Evolutionary conservation across 2,329 filamentous ascomycete genomes (phyloP), one percentile per base, ranked within the genome.

Genomic region (Ophiostoma fasciatum): DNA sequence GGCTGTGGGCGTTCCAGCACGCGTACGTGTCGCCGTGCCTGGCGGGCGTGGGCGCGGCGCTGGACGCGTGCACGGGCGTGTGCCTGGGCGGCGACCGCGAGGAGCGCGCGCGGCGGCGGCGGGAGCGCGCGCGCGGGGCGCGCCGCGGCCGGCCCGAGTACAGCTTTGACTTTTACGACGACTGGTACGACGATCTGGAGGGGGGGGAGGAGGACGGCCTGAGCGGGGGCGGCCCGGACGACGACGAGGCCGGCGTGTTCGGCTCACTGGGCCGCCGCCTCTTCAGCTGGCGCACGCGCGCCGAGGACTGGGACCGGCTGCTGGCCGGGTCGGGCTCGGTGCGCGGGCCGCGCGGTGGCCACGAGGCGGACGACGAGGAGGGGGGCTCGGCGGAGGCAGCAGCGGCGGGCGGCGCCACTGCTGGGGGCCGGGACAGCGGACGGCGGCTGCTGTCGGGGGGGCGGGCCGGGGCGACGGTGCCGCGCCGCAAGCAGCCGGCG

Each of bases 81-180:
- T 83, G 83, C 46, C 57, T 76, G 25, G 79, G 81, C 35, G 74
- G 82, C 36, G 74, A 74, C 49, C 72, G 73, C 37, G 80, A 87
- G 47, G 82, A 88, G 51, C 75, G 81, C 40, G 62, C 74, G 33
- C 74, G 82, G 21, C 74, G 82, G 38, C 59, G 64, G 31, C 65
- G 78, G 42, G 75, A 84, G 48, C 71, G 79, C 30, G 68, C 70
- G 15, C 62, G 68, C 8, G 53, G 52, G 20, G 60, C 63, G 18
- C 58, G 61, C 42, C 74, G 72, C 23, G 47, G 41, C 3, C 58
- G 74, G 35, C 81, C 85, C 20, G 87, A 94, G 57, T 73, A 81
- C 49, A 87, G 74, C 50, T 96, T 96, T 53, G 88, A 94, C 56
- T 96, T 96, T 55, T 96, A 96, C 61, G 88, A 94, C 57, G 88